Percentiles rank a stretch among this genome's conserved stretches.
Evolutionary conservation across 805 yeast species (phyloP).

Genomic region (Hagleromyces aurorensis): DNA sequence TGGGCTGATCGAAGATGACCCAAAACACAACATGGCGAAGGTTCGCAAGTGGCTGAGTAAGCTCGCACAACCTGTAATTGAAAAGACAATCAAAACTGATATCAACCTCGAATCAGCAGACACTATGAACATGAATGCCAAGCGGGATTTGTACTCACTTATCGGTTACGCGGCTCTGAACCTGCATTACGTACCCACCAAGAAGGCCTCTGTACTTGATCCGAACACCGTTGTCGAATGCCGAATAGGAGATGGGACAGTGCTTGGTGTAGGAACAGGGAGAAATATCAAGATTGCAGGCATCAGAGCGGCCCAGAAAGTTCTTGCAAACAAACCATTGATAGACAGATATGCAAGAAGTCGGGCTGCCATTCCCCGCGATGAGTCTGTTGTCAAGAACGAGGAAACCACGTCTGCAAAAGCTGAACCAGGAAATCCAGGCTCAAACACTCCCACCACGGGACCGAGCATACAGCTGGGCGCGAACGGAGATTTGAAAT

Average conservation of each 20-base stretch:
- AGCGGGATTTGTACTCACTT: constrained; percentile 65
- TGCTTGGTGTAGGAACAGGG: constrained; percentile 67
- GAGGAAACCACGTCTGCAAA: constrained; percentile 4
- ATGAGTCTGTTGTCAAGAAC: constrained; percentile 23
- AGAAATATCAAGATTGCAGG: constrained; percentile 71
- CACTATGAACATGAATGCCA: constrained; percentile 55
- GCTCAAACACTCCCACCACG: no score
- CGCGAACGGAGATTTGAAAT: no score
- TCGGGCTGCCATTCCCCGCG: constrained; percentile 47
- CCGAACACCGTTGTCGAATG: constrained; percentile 57
- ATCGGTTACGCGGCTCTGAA: constrained; percentile 68
- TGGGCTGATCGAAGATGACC: constrained; percentile 57
- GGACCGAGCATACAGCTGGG: no score
- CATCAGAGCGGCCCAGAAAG: constrained; percentile 74
- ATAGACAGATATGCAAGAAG: constrained; percentile 56
- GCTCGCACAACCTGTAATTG: constrained; percentile 42
- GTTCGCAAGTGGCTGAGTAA: constrained; percentile 51
- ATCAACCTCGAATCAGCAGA: constrained; percentile 27
- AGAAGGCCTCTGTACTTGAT: constrained; percentile 28
- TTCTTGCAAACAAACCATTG: constrained; percentile 47
- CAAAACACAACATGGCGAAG: constrained; percentile 36
- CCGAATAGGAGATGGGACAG: constrained; percentile 49
- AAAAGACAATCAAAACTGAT: constrained; percentile 16
- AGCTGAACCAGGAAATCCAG: constrained; percentile 1
- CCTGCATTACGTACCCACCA: constrained; percentile 47